These are phyloP conservation scores for Wickerhamiella vanderwaltii DNA, from an alignment of 805 yeast species.

Conservation along the genomic window DNA sequence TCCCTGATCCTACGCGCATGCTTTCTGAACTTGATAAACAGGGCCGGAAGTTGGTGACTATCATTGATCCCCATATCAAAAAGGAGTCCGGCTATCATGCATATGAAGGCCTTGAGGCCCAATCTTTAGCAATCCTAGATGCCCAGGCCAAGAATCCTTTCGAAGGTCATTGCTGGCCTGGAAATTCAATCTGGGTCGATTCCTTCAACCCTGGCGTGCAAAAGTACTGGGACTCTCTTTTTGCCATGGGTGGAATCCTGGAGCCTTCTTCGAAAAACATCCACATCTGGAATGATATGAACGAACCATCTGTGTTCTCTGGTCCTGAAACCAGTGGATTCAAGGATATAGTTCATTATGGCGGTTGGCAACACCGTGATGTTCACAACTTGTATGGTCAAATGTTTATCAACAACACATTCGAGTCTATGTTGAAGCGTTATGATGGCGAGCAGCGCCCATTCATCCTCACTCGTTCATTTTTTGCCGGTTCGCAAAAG, in stretches of 20 bases:
- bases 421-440: conserved; percentile 47
- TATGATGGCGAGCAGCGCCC: conserved; percentile 49
- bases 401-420: conserved; percentile 70
- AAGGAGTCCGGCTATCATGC: conserved; percentile 43
- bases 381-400: conserved; percentile 79
- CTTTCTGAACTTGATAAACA: conserved; percentile 49
- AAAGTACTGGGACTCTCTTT: conserved; percentile 45
- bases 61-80: conserved; percentile 88
- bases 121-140: conserved; percentile 38
- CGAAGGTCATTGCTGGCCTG: conserved; percentile 97
- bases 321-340: conserved; percentile 93
- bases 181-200: conserved; percentile 89
- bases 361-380: conserved; percentile 81
- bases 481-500: conserved; percentile 82
- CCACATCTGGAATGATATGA: conserved; percentile 96
- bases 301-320: conserved; percentile 87
- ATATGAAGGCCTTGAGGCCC: conserved; percentile 38
- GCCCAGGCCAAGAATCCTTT: conserved; percentile 36
- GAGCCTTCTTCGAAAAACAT: conserved; percentile 48
- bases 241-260: conserved; percentile 34
- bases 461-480: conserved; percentile 75
- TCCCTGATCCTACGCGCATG: conserved; percentile 67
- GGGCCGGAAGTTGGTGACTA: conserved; percentile 69
- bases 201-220: conserved; percentile 54
- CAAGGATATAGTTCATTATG: conserved; percentile 65